These are phyloP conservation scores for Luffa aegyptiaca DNA, from an alignment of 306 rosid species.

Conservation along the genomic window DNA sequence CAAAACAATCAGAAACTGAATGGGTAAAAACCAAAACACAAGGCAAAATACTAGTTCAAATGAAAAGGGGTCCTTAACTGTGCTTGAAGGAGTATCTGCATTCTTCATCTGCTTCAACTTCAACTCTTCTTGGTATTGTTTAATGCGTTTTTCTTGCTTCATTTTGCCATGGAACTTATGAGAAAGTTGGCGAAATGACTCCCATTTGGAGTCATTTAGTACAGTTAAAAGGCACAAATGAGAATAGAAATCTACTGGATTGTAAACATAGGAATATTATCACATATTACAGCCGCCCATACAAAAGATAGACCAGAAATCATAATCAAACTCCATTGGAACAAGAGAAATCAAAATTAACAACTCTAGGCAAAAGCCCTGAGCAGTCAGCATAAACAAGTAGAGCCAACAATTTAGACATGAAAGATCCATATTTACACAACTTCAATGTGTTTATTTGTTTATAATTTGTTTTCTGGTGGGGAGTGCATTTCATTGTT, in stretches of 20 bases:
- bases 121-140: conserved; percentile 75
- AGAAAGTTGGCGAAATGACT: conserved; percentile 66
- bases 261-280: neutral
- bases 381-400: neutral
- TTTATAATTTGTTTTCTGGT: no score
- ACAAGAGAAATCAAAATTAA: neutral
- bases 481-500: neutral
- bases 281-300: neutral
- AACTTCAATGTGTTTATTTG: neutral
- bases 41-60: neutral
- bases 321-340: neutral
- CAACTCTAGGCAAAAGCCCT: neutral
- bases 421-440: neutral
- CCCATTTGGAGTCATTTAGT: conserved; percentile 85
- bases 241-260: neutral
- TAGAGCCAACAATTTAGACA: neutral
- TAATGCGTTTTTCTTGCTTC: conserved; percentile 95
- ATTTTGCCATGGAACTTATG: conserved; percentile 90
- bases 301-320: neutral
- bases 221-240: conserved; percentile 12
- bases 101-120: conserved; percentile 91
- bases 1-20: neutral
- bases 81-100: conserved; percentile 88
- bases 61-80: conserved; percentile 52
- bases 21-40: neutral